A percentile compares a stretch with the other conserved stretches of the same genome.
phyloP scores from a whole-genome alignment of 2,329 filamentous ascomycete species.

The Nemania serpens region DNA sequence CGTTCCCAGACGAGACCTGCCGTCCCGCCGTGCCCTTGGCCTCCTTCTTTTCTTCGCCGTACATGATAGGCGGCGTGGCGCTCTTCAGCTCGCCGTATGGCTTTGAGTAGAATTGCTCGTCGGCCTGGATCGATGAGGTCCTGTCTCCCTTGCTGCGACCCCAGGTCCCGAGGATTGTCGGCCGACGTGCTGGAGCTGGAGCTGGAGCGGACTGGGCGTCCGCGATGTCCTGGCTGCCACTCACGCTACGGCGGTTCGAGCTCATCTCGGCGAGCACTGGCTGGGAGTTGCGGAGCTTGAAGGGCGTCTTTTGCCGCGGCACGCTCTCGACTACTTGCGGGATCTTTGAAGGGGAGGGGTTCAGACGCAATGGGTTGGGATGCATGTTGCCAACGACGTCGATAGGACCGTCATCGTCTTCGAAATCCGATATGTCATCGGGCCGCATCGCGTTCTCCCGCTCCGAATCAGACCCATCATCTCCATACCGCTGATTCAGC shows the following conservation, averaged over 20 bases:
- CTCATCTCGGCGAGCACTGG: conserved; percentile 50
- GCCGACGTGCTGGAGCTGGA: conserved; percentile 19
- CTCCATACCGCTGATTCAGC: conserved; percentile 50
- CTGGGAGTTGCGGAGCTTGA: conserved; percentile 29
- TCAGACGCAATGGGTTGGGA: conserved; percentile 59
- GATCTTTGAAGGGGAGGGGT: conserved; percentile 44
- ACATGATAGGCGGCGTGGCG: conserved; percentile 58
- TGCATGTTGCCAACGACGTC: conserved; percentile 41
- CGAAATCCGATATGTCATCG: conserved; percentile 45
- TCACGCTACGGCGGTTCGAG: conserved; percentile 49
- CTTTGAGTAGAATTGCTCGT: conserved; percentile 56
- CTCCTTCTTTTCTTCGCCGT: conserved; percentile 42
- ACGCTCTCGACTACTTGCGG: conserved; percentile 20
- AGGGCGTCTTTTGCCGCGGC: conserved; percentile 40
- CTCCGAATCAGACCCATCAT: conserved; percentile 32
- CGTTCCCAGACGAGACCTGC: conserved; percentile 64
- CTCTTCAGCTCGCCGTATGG: conserved; percentile 64
- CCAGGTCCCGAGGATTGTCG: conserved; percentile 22
- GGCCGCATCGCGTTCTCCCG: conserved; percentile 36
- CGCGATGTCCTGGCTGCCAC: conserved; percentile 52
- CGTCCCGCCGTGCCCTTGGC: conserved; percentile 40
- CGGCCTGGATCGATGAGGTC: conserved; percentile 56
- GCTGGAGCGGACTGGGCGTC: conserved; percentile 42
- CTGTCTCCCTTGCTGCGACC: conserved; percentile 30
- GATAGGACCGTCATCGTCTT: conserved; percentile 47